These are phyloP conservation scores for Fusarium xyrophilum DNA, from an alignment of 2,329 filamentous ascomycete species.

Conservation along the genomic window DNA sequence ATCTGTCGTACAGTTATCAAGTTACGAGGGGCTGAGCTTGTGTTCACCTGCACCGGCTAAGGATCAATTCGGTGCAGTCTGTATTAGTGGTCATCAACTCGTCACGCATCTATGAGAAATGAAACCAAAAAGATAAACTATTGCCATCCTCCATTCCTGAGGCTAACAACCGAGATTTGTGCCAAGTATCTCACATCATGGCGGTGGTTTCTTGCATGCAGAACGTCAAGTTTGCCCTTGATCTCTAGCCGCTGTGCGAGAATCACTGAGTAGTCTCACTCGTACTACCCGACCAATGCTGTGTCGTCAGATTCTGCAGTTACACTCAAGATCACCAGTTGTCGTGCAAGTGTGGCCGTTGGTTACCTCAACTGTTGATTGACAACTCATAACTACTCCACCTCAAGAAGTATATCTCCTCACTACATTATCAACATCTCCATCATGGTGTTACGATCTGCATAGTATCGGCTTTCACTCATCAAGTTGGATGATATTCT, in stretches of 20 bases:
- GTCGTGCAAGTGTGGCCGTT: not conserved
- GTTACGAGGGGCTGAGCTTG: conserved; percentile 12
- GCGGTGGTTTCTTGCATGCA: not conserved
- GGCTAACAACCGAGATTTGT: not conserved
- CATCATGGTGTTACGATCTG: not conserved
- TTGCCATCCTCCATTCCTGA: conserved; percentile 12
- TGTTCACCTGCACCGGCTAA: not conserved
- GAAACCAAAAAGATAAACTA: not conserved
- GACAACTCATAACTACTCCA: not conserved
- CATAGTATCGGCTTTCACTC: not conserved
- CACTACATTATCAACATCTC: not conserved
- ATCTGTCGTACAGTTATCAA: conserved; percentile 6
- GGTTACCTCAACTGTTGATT: not conserved
- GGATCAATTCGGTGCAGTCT: conserved; percentile 6
- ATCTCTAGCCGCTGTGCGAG: not conserved
- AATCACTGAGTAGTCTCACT: not conserved
- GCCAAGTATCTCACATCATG: not conserved
- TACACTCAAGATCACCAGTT: not conserved
- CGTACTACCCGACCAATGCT: not conserved
- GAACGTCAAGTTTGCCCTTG: not conserved
- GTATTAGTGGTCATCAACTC: not conserved
- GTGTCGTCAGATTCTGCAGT: not conserved
- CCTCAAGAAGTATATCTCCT: not conserved
- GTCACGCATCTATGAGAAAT: not conserved
- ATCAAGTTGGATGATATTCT: not conserved